Evolutionary conservation across 331 rosid species (phyloP).

Genomic region (Pyracantha coccinea): DNA sequence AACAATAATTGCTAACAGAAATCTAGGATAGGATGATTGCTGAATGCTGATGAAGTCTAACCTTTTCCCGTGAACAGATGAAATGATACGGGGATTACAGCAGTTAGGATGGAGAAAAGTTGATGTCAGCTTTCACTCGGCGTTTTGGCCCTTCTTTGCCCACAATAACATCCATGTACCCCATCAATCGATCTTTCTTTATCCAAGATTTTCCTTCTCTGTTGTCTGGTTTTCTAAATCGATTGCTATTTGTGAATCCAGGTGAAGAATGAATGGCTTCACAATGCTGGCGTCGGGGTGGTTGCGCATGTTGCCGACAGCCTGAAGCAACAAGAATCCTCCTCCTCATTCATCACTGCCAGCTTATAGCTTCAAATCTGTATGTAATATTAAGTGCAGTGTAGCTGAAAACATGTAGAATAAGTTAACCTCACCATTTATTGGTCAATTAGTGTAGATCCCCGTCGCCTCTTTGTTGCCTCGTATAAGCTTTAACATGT

Average conservation of each 20-base stretch:
- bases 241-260: slow-evolving; percentile 24
- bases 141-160: slow-evolving; percentile 86
- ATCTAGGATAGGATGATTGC: slow-evolving; percentile 1
- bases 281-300: slow-evolving; percentile 89
- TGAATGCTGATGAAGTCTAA: not conserved
- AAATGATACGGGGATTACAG: slow-evolving; percentile 79
- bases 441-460: not conserved
- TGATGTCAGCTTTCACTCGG: slow-evolving; percentile 90
- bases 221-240: slow-evolving; percentile 3
- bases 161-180: slow-evolving; percentile 94
- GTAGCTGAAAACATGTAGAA: slow-evolving; percentile 9
- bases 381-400: not conserved
- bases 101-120: slow-evolving; percentile 88
- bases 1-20: not conserved
- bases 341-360: slow-evolving; percentile 41
- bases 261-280: slow-evolving; percentile 93
- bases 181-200: not conserved
- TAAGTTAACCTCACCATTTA: not conserved
- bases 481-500: not conserved
- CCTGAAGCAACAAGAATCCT: slow-evolving; percentile 68
- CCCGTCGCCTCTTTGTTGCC: not conserved
- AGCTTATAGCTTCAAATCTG: slow-evolving; percentile 40
- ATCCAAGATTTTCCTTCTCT: not conserved
- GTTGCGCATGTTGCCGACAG: slow-evolving; percentile 88
- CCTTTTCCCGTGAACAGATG: slow-evolving; percentile 46